Percentiles rank a stretch among this genome's conserved stretches.
phyloP scores from a whole-genome alignment of 164 flowering plant genomes.

The Buxus sempervirens region DNA sequence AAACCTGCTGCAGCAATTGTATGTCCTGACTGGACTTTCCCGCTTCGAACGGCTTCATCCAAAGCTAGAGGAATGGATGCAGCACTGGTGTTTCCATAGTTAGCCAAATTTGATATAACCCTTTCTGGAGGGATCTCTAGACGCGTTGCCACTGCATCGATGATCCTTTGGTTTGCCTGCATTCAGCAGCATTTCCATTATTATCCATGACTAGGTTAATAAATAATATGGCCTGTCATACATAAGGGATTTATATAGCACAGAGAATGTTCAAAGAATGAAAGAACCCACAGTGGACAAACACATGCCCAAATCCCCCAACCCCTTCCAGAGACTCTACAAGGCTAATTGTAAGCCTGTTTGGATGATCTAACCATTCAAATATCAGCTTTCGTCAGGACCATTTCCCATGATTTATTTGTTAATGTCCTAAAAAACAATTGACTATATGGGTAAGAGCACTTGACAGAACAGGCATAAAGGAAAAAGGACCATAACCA shows the following conservation, averaged over 20 bases:
- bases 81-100: conserved; percentile 94
- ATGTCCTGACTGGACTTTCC: conserved; percentile 76
- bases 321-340: too few species aligned
- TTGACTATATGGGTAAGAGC: too few species aligned
- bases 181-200: conserved; percentile 3
- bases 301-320: too few species aligned
- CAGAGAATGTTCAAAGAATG: too few species aligned
- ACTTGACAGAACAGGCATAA: too few species aligned
- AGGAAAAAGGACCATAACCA: too few species aligned
- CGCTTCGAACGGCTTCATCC: conserved; percentile 86
- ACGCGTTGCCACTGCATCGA: conserved; percentile 79
- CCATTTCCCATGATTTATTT: too few species aligned
- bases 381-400: too few species aligned
- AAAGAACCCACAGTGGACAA: too few species aligned
- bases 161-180: conserved; percentile 96
- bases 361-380: too few species aligned
- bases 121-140: conserved; percentile 60
- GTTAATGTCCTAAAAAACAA: too few species aligned
- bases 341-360: too few species aligned
- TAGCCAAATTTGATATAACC: conserved; percentile 80
- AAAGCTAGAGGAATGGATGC: conserved; percentile 93
- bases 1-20: conserved; percentile 77
- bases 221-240: background rate
- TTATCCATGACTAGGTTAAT: background rate
- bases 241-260: background rate